Evolutionary conservation across 352 stramenopile genomes (phyloP).

Genomic region (Phytophthora tubulina): DNA sequence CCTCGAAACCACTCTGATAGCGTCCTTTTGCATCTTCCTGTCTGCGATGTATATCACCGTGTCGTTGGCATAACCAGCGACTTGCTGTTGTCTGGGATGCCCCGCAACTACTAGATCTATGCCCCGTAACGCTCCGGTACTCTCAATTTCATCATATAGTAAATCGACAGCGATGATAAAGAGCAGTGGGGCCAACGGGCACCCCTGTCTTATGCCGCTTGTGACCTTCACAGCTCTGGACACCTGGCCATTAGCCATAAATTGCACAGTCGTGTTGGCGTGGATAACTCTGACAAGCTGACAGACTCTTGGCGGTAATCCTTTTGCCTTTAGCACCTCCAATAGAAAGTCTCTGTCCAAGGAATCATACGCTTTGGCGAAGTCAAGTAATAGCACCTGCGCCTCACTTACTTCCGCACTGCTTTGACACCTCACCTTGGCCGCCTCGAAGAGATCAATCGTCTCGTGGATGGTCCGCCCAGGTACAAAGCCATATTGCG

Average conservation of each 20-base stretch:
- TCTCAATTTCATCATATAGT: conserved; percentile 5
- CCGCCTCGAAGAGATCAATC: conserved; percentile 12
- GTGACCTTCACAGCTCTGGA: not conserved
- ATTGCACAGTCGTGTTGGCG: not conserved
- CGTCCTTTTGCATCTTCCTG: not conserved
- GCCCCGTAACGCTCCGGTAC: not conserved
- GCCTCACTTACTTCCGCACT: not conserved
- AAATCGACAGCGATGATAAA: conserved; percentile 13
- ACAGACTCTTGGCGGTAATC: not conserved
- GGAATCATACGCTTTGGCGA: conserved; percentile 20
- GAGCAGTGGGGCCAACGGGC: not conserved
- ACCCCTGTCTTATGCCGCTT: conserved; percentile 13
- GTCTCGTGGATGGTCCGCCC: conserved; percentile 13
- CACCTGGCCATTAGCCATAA: not conserved
- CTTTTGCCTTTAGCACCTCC: not conserved
- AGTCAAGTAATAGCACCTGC: conserved; percentile 8
- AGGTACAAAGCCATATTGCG: conserved; percentile 8
- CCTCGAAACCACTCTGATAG: not conserved
- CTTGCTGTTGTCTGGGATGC: not conserved
- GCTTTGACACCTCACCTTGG: not conserved
- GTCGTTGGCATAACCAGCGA: conserved; percentile 17
- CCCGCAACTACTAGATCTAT: not conserved
- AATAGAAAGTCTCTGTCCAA: conserved; percentile 3
- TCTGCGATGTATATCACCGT: conserved; percentile 5
- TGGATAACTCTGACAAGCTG: not conserved